Evolutionary conservation across 2,329 filamentous ascomycete genomes (phyloP), one percentile per base, ranked within the genome.

Genomic region (Ophiostoma australiae): DNA sequence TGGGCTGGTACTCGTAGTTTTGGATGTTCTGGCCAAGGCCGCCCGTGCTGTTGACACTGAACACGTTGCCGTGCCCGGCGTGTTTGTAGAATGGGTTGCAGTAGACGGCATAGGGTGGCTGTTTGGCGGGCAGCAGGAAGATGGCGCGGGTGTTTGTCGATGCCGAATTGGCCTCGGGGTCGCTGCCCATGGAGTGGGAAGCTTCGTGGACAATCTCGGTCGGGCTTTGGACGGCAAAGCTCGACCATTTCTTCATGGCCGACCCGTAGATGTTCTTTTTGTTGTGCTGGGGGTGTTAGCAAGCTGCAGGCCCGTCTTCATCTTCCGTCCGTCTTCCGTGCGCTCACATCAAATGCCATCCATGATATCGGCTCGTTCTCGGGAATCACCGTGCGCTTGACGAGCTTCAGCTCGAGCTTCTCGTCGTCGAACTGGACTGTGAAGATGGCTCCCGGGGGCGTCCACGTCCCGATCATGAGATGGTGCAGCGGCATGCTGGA

Each of bases 221-320:
- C 2, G 92, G 91, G 75, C 87, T 90, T 76, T 89, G 87, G 76
- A 96, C 90, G 66, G 88, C 83, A 79, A 92, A 94, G 78, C 90
- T 93, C 68, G 90, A 90, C 92, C 92, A 97, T 79, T 93, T 94
- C 84, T 97, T 97, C 92, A 95, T 95, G 73, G 92, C 91, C 3
- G 93, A 90, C 76, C 93, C 93, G 79, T 97, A 97, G 73, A 97
- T 90, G 78, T 91, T 90, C 80, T 93, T 94, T 77, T 90, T 91
- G 73, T 86, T 83, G 80, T 96, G 92, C 90, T 94, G 77, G 70
- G 11, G 63, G 35, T 69, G 74, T 74, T 72, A 61, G 23, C 6
- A 67, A n/a, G 33, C 10, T 23, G 5, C 58, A 39, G 8, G 3
- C 58, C 23, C 8, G 8, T 20, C 52, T 27, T 20, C 2, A 1